Evolutionary conservation across 305 asterid genomes (phyloP), one percentile per base, ranked within the genome.

Genomic region (Fraxinus nigra): DNA sequence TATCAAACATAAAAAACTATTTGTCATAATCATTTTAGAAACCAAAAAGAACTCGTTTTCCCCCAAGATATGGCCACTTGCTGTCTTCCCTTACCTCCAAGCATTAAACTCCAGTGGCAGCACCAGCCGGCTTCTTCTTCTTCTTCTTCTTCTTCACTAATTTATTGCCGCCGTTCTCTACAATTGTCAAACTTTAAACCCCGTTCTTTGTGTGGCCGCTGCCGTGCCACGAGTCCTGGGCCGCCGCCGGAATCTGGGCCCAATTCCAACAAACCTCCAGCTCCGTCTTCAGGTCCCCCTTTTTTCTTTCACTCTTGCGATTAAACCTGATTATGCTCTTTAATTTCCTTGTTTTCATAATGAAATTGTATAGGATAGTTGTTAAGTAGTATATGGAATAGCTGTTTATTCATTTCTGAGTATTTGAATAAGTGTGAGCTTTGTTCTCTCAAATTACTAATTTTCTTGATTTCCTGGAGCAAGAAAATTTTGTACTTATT

Each of bases 151-250:
- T 69, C 79, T 14, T 82, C 80, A 56, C 72, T 22, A 26, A 10
- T 59, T 37, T 79, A 61, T 90, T 84, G 87, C 85, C 85, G 16
- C 84, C 84, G 83, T 81, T 77, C 86, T 61, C 81, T 84, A 85
- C 82, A 54, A 3, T n/a, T 24, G 6, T 61, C 78, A 28, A 40
- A 22, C 51, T 67, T 79, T 70, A 85, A 26, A 67, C 83, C 85
- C 84, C 80, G 67, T 78, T 77, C 78, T 8, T 63, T 86, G 86
- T 82, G 77, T 22, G 75, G 76, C 74, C 87, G 83, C 83, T 87
- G 90, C 88, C 79, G 77, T 82, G 89, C 91, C 63, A 65, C 88
- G 82, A 83, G 72, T 81, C 88, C 91, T 8, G 86, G 82, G 48
- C 79, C 90, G n/a, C 86, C 86, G 69, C 86, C 89, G 5, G 76